Evolutionary conservation across 495 filamentous ascomycete species (phyloP), one percentile per base, ranked within the genome.

Genomic region (Rusavskia elegans): DNA sequence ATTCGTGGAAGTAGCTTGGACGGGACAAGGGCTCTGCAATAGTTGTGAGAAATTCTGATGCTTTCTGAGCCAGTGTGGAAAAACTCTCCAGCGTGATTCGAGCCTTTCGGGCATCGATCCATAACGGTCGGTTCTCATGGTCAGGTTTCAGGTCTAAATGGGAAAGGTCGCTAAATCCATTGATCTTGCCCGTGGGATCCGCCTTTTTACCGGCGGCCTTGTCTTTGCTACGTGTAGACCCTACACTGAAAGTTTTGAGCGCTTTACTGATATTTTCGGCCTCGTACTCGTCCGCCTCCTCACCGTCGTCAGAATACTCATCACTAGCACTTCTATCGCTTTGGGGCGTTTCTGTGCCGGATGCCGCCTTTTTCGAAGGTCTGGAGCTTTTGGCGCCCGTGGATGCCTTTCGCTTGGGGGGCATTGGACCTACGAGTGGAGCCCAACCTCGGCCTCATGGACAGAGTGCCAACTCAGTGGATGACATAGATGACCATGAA

Each of bases 41-140:
- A 40, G 89, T 95, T 49, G 90, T 93, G 52, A 98, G 72, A 66
- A 98, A 96, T 63, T 95, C 88, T 57, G 94, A 86, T 2, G 88
- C 92, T 61, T 89, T 82, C 35, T 80, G 73, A 20, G 89, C 84
- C 39, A 89, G 67, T 1, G 89, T 85, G 32, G 82, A 88, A 71
- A 96, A 97, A 56, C 87, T 93, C 72, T 99, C 92, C n/a, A 97
- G 73, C 23, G 92, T 87, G 62, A 99, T 89, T 54, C 81, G 80
- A 19, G 54, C 59, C 42, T 85, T 88, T 59, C 82, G 84, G 1
- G 87, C 87, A 65, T 96, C 87, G 58, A 98, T 89, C 84, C 86
- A 97, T 45, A 98, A 71, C 21, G 92, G 92, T 13, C 92, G 82
- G 57, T 84, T 84, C 42, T 78, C 78, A 72, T 94, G 89, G 64